These are phyloP conservation scores for Dioscorea zingiberensis DNA, from an alignment of 106 monocot genomes.

Conservation along the genomic window DNA sequence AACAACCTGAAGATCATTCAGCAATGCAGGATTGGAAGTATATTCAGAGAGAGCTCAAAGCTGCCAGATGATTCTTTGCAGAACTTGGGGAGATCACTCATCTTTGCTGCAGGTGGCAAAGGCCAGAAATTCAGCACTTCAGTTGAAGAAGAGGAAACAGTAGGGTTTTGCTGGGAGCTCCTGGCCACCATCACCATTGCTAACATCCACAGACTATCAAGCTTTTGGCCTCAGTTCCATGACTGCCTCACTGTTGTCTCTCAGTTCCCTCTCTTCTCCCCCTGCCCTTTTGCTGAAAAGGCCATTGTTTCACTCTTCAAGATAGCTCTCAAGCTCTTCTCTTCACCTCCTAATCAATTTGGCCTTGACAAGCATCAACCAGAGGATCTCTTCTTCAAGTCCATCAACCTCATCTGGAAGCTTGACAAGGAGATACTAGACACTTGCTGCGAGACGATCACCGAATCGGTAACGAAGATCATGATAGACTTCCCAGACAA, in stretches of 20 bases:
- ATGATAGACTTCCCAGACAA: conserved; percentile 23
- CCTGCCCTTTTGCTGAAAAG: conserved; percentile 81
- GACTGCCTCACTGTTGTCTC: conserved; percentile 48
- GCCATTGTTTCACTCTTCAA: conserved; percentile 59
- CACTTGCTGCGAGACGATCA: conserved; percentile 59
- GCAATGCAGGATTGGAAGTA: conserved; percentile 69
- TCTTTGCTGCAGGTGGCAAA: conserved; percentile 75
- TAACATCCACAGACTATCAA: conserved; percentile 48
- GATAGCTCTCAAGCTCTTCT: conserved; percentile 42
- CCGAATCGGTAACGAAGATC: conserved; percentile 27
- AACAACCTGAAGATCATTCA: conserved; percentile 84
- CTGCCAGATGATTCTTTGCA: conserved; percentile 65
- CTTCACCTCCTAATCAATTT: conserved; percentile 1
- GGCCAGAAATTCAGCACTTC: conserved; percentile 90
- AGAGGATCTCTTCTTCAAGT: conserved; percentile 81
- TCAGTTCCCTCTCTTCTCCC: conserved; percentile 71
- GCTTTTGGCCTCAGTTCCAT: conserved; percentile 78
- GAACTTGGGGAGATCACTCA: conserved; percentile 55
- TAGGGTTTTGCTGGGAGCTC: conserved; percentile 90
- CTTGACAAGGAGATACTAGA: conserved; percentile 87
- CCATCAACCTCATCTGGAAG: conserved; percentile 71
- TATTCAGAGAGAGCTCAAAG: conserved; percentile 56
- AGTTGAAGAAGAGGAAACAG: conserved; percentile 80
- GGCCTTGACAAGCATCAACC: conserved; percentile 23
- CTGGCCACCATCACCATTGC: conserved; percentile 27